Conservation (phyloP, 2,329 filamentous ascomycete genomes). For the Pseudogymnoascus verrucosus region DNA sequence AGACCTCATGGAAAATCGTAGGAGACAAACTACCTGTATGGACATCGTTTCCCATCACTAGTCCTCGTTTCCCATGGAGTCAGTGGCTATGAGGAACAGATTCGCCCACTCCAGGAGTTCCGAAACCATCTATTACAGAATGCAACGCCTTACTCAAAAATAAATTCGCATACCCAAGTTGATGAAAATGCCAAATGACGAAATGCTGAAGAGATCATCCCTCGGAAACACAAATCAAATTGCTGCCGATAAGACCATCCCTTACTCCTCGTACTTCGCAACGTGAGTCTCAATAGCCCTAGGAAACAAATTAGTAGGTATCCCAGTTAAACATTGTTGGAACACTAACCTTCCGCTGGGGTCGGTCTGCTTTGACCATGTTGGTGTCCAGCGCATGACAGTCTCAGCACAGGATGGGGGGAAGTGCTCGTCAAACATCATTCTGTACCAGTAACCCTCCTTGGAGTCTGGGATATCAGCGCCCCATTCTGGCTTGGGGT, state of each 20-base stretch:
- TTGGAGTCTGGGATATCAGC: conserved; percentile 88
- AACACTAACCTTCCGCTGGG: conserved; percentile 61
- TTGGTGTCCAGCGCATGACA: conserved; percentile 94
- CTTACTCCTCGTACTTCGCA: conserved; percentile 55
- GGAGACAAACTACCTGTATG: background rate
- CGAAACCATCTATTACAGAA: background rate
- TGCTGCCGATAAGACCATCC: conserved; percentile 20
- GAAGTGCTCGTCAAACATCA: conserved; percentile 99
- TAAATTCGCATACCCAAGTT: background rate
- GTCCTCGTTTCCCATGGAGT: background rate
- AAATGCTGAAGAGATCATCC: background rate
- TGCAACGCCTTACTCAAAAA: conserved; percentile 6
- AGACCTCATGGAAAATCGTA: background rate
- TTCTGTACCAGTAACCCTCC: conserved; percentile 97
- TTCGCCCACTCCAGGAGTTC: background rate
- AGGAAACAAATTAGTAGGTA: conserved; percentile 13
- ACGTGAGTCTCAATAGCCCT: conserved; percentile 72
- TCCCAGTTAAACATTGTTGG: background rate
- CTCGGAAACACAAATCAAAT: conserved; percentile 17
- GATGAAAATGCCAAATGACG: background rate
- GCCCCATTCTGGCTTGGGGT: conserved; percentile 95
- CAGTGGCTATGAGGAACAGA: background rate
- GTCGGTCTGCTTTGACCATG: conserved; percentile 93
- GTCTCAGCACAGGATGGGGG: conserved; percentile 83
- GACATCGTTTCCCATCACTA: background rate